phyloP scores from a whole-genome alignment of 768 basidiomycete species.

The Tylopilus plumbeoviolaceoides region DNA sequence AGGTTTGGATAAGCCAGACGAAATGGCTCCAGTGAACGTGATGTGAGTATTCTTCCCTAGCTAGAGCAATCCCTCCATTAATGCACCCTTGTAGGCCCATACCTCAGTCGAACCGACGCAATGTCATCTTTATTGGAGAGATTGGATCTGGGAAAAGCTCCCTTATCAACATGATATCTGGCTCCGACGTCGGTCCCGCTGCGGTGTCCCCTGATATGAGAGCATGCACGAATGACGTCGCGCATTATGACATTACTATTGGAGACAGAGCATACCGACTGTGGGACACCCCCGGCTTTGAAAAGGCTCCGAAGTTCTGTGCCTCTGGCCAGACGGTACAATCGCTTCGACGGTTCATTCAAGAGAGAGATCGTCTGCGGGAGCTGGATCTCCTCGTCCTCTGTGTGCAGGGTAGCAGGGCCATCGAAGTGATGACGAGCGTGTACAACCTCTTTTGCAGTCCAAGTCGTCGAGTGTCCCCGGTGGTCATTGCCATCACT shows the following conservation, averaged over 20 bases:
- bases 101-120: conserved; percentile 7
- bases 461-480: conserved; percentile 30
- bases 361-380: conserved; percentile 15
- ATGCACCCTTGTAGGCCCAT: background rate
- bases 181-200: conserved; percentile 11
- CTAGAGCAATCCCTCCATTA: background rate
- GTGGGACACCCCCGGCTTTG: conserved; percentile 34
- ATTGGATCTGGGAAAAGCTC: conserved; percentile 37
- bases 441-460: conserved; percentile 25
- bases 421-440: conserved; percentile 3
- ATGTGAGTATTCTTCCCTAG: no score
- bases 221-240: conserved; percentile 31
- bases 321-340: conserved; percentile 8
- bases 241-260: conserved; percentile 22
- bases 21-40: no score
- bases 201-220: conserved; percentile 22
- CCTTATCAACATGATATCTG: conserved; percentile 38
- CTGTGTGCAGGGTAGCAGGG: conserved; percentile 22
- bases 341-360: conserved; percentile 24
- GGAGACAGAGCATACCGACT: conserved; percentile 13
- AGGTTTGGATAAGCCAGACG: background rate
- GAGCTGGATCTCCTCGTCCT: conserved; percentile 24
- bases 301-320: background rate
- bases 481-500: conserved; percentile 36
- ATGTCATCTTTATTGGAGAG: conserved; percentile 37